These are phyloP conservation scores for Colletotrichum tabaci DNA, from an alignment of 2,329 filamentous ascomycete species.

Conservation along the genomic window DNA sequence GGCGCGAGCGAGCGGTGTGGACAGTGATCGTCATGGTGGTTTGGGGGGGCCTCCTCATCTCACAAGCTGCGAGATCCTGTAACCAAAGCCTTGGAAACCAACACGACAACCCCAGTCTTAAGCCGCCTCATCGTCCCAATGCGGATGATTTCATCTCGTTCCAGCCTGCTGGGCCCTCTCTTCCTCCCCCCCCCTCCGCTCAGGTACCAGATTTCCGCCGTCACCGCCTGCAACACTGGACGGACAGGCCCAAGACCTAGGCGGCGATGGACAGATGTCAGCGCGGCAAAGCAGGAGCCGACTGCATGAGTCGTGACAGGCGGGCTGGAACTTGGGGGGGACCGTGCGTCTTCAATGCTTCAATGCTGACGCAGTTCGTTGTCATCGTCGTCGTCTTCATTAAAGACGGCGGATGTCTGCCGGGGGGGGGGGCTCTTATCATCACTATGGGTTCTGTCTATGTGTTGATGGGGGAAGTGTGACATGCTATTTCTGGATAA, in stretches of 20 bases:
- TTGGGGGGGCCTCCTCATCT: no score
- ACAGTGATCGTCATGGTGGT: neutral
- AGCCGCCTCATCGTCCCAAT: neutral
- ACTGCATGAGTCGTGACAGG: conserved; percentile 28
- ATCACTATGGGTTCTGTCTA: no score
- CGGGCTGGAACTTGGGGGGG: neutral
- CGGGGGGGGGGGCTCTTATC: neutral
- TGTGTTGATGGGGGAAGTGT: neutral
- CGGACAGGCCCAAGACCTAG: neutral
- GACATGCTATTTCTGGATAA: neutral
- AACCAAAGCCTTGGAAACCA: conserved; percentile 18
- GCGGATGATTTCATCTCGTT: conserved; percentile 32
- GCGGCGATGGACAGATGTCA: conserved; percentile 10
- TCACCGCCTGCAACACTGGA: neutral
- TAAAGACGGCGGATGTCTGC: neutral
- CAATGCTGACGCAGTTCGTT: neutral
- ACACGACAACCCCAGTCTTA: neutral
- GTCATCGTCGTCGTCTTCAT: neutral
- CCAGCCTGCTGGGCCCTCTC: neutral
- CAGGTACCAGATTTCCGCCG: neutral
- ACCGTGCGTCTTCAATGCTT: neutral
- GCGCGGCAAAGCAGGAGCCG: neutral
- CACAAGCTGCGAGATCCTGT: no score
- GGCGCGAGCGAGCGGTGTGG: neutral
- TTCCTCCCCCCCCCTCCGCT: neutral